Evolutionary conservation across 2,329 filamentous ascomycete species (phyloP), one percentile per base, ranked within the genome.

Genomic region (Ceratocystis destructans): DNA sequence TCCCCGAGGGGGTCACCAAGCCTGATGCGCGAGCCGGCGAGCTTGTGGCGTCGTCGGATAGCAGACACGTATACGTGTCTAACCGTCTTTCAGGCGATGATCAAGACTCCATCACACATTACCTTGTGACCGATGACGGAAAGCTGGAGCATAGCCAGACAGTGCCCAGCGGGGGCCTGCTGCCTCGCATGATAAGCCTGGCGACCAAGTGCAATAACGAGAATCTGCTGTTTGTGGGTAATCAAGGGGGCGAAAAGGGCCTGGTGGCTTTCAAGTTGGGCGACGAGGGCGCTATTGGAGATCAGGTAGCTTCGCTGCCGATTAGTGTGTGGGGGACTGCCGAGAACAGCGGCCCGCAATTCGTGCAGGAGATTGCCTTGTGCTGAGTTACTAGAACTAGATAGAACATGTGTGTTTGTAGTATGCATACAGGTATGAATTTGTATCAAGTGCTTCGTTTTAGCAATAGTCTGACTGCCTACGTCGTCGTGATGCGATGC

Each of bases 31-130:
- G 77, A 0, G 79, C 77, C 1, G 80, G 79, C 57, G 79, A 78
- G 71, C 71, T 82, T 48, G 72, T 75, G 67, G 71, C 81, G 44
- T 73, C 76, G 7, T 70, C 71, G 31, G 77, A 79, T 72, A 74
- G 73, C 71, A 72, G 72, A 69, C 74, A 80, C 72, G 70, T 82
- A 20, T 82, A 82, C 72, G 75, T 82, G 64, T 79, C 79, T 46
- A 82, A 82, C 75, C 79, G 80, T 3, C 69, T 80, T 31, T 78
- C 75, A 1, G 79, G 78, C 64, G 75, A 76, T 45, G 70, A 69
- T 2, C 77, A 76, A 7, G 80, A 82, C 73, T 78, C 73, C 70
- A 77, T 82, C 70, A 75, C 78, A 5, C 77, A 78, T 71, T 80
- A 82, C 71, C 72, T 72, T 70, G 69, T 77, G 53, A 71, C 73